Base-by-base conservation (phyloP, 1,284 basidiomycete genomes). In the Anthracocystis panici-leucophaei region DNA sequence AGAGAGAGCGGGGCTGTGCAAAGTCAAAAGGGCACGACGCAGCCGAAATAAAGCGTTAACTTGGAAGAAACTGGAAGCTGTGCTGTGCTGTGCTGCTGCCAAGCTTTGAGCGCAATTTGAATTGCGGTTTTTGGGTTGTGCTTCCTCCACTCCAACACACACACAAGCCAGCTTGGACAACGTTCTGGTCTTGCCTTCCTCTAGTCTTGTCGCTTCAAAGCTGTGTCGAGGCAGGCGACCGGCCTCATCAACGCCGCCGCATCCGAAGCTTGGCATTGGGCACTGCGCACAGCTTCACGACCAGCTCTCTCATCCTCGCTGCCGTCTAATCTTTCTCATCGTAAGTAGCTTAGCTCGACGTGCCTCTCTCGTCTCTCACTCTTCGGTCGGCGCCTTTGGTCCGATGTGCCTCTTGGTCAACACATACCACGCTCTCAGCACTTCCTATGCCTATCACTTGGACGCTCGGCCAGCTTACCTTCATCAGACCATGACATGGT, bases 101-200 rank as follows among this genome's bases (percentile, higher is more conserved):
- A 12, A 9, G 44, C 3, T 2, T 18, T 8, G 41, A 42, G 23
- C 44, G 23, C 25, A 21, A 10, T 46, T 46, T 46, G 35, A 38
- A 16, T 16, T 16, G 35, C 35, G 35, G 2, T 33, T 38, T 38
- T 38, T 38, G 14, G 35, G 35, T 38, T 10, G 35, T 14, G 35
- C 11, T 16, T 48, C 46, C 46, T 48, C 46, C 27, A 48, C 46
- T 48, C 46, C 27, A 29, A 48, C 46, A 48, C 46, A 18, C 23
- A 5, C 23, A 29, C 25, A 42, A 7, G 41, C n/a, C 18, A 42
- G 20, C 41, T 14, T 14, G 12, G n/a, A 42, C 5, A 42, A n/a
- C 14, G 2, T n/a, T 8, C n/a, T n/a, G 16, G 8, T 48, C 46
- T n/a, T 38, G 35, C 35, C 35, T 38, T 33, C 29, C 29, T 31